A percentile compares a stretch with the other conserved stretches of the same genome.
These are phyloP conservation scores for Beta vulgaris DNA, from an alignment of 148 eudicot species.

Conservation along the genomic window DNA sequence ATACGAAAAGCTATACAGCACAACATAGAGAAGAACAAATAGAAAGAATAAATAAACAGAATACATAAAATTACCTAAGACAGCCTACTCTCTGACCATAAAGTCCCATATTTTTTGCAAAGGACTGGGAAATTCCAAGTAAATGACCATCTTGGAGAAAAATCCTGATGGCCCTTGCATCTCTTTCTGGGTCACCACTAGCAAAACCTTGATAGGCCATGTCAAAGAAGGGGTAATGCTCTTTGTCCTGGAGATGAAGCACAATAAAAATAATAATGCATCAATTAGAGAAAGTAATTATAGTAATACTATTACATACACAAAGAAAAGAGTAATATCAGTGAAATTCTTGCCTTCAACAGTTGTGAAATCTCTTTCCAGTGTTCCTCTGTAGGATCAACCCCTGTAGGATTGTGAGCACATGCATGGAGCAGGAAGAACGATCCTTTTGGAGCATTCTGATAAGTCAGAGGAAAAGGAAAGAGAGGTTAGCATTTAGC, in stretches of 20 bases:
- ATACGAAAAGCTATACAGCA: neutral
- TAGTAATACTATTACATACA: neutral
- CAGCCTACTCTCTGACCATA: conserved; percentile 99
- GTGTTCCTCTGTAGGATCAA: conserved; percentile 92
- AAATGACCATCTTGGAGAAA: conserved; percentile 91
- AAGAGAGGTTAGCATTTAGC: neutral
- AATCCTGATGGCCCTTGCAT: conserved; percentile 90
- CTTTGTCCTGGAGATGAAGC: conserved; percentile 59
- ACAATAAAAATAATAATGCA: neutral
- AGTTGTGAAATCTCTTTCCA: conserved; percentile 88
- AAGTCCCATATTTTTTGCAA: conserved; percentile 98
- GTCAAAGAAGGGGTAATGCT: conserved; percentile 95
- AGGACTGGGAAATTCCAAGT: conserved; percentile 90
- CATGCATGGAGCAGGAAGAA: conserved; percentile 98
- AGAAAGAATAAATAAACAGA: conserved; percentile 1
- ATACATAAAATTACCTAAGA: conserved; percentile 54
- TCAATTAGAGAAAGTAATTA: neutral
- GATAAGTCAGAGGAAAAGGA: conserved; percentile 4
- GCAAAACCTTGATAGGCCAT: conserved; percentile 99
- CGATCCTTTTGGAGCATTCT: conserved; percentile 97
- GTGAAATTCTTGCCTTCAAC: conserved; percentile 52
- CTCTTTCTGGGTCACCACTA: conserved; percentile 93
- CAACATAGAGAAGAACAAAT: neutral
- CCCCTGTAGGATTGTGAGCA: conserved; percentile 99
- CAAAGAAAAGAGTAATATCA: neutral